Conservation (phyloP, 108 stramenopile genomes). For the Nitzschia sp. region DNA sequence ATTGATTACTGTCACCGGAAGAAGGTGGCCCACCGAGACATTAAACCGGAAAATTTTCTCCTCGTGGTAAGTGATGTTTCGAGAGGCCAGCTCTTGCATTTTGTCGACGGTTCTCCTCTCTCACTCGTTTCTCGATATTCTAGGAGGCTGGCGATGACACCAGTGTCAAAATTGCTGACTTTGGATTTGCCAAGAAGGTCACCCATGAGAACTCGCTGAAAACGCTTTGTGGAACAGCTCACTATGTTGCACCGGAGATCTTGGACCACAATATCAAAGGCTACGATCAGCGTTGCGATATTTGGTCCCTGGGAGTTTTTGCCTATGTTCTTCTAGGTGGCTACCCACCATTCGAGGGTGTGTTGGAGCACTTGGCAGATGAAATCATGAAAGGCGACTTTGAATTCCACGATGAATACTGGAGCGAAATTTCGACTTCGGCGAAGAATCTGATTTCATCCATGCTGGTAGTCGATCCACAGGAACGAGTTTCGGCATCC, state of each 20-base stretch:
- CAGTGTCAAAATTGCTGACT: constrained; percentile 78
- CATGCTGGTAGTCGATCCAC: constrained; percentile 59
- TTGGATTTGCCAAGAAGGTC: constrained; percentile 94
- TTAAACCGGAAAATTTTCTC: constrained; percentile 90
- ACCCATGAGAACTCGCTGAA: constrained; percentile 59
- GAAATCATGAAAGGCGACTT: constrained; percentile 56
- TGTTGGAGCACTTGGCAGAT: constrained; percentile 51
- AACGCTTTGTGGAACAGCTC: constrained; percentile 77
- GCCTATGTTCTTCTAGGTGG: constrained; percentile 92
- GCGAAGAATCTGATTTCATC: constrained; percentile 82
- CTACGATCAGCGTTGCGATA: constrained; percentile 76
- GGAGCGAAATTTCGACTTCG: constrained; percentile 67
- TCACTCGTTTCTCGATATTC: constrained; percentile 69
- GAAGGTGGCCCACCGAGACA: constrained; percentile 84
- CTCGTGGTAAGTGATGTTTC: constrained; percentile 45
- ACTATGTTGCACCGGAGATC: constrained; percentile 73
- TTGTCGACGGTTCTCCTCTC: constrained; percentile 53
- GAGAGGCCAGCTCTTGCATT: too few relatives aligned
- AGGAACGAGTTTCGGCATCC: constrained; percentile 43
- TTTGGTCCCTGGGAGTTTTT: constrained; percentile 97
- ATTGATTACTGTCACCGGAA: constrained; percentile 84
- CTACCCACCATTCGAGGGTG: constrained; percentile 90
- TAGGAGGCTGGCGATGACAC: constrained; percentile 27
- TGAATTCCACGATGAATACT: constrained; percentile 76
- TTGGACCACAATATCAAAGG: constrained; percentile 41